These are phyloP conservation scores for Monilinia laxa DNA, from an alignment of 2,329 filamentous ascomycete genomes.

Conservation along the genomic window DNA sequence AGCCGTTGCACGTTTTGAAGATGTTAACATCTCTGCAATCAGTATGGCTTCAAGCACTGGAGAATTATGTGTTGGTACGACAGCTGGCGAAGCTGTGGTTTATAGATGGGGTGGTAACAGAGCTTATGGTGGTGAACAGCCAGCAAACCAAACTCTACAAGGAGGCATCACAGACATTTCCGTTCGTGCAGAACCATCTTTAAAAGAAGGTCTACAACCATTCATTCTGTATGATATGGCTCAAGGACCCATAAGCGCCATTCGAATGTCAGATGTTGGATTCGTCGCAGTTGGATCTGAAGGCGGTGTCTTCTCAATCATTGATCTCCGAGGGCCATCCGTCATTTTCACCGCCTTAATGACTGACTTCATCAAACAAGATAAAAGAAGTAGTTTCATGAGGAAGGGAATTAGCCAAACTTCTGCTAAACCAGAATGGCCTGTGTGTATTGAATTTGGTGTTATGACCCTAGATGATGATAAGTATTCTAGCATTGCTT, in stretches of 20 bases:
- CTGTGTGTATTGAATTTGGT: conserved; percentile 82
- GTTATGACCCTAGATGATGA: conserved; percentile 94
- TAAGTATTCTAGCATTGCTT: conserved; percentile 88
- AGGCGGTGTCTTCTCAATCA: conserved; percentile 73
- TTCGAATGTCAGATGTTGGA: conserved; percentile 87
- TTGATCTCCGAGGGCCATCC: conserved; percentile 84
- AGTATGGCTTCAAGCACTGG: conserved; percentile 78
- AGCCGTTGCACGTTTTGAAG: conserved; percentile 74
- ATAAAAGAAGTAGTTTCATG: conserved; percentile 73
- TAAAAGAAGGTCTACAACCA: conserved; percentile 82
- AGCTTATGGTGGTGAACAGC: conserved; percentile 63
- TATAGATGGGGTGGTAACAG: conserved; percentile 87
- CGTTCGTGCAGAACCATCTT: conserved; percentile 64
- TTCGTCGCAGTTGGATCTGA: conserved; percentile 89
- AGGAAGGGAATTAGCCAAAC: conserved; percentile 52
- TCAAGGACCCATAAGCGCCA: conserved; percentile 74
- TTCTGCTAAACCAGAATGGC: conserved; percentile 63
- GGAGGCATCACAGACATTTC: conserved; percentile 74
- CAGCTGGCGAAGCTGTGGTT: conserved; percentile 78
- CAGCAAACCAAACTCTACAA: conserved; percentile 55
- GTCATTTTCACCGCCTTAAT: conserved; percentile 76
- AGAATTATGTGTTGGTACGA: conserved; percentile 80
- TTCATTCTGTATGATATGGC: conserved; percentile 79
- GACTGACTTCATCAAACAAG: conserved; percentile 71
- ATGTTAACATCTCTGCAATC: conserved; percentile 75